Evolutionary conservation across 257 asterid species (phyloP).

Genomic region (Linderniella brevidens): DNA sequence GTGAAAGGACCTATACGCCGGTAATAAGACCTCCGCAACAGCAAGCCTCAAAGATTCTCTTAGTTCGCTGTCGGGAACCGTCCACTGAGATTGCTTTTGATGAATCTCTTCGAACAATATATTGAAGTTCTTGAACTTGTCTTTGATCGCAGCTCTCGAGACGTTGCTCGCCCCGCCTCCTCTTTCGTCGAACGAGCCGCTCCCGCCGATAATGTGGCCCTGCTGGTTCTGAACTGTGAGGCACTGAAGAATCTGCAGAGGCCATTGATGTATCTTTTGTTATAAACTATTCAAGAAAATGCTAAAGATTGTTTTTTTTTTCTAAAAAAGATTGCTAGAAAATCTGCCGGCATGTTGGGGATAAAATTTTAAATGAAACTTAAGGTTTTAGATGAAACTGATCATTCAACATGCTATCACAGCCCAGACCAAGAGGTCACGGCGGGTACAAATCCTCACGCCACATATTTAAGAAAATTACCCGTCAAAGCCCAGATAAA

Average conservation of each 20-base stretch:
- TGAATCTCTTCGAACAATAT: constrained; percentile 80
- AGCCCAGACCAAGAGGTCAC: too few species aligned
- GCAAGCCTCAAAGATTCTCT: constrained; percentile 92
- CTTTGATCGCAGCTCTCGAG: constrained; percentile 74
- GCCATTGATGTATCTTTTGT: background rate
- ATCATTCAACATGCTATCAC: too few species aligned
- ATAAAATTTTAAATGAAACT: too few species aligned
- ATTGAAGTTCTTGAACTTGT: constrained; percentile 76
- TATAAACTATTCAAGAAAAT: too few species aligned
- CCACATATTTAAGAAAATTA: too few species aligned
- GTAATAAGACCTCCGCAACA: constrained; percentile 91
- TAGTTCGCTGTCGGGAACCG: constrained; percentile 91
- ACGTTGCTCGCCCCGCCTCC: constrained; percentile 32
- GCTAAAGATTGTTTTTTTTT: too few species aligned
- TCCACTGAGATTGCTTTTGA: constrained; percentile 97
- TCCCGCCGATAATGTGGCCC: constrained; percentile 15
- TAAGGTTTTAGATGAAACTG: too few species aligned
- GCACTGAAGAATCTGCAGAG: constrained; percentile 73
- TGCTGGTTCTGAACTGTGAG: constrained; percentile 33
- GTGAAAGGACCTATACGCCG: constrained; percentile 80
- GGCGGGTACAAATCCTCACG: too few species aligned
- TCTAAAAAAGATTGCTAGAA: too few species aligned
- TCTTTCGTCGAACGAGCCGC: constrained; percentile 28
- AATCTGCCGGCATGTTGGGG: too few species aligned
- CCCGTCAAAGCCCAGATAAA: too few species aligned